Base-by-base conservation (phyloP, 495 filamentous ascomycete species). In the Xylaria sp. region DNA sequence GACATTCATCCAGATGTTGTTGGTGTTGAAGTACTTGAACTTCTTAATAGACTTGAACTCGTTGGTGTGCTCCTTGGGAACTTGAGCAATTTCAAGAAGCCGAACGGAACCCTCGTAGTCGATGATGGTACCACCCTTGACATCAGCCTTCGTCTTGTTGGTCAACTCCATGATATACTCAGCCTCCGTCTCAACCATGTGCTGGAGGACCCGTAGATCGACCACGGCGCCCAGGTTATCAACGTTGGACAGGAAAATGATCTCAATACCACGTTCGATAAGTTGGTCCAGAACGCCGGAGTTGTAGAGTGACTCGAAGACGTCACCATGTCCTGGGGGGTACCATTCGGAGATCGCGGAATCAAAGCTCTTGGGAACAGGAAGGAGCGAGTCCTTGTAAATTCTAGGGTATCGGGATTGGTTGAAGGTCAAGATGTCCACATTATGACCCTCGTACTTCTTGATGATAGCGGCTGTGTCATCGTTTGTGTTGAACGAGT, bases 11-110 rank as follows among this genome's bases (percentile, higher is more conserved):
- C 96, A 99, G 85, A 99, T 97, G 89, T 99, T 99, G 92, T 99
- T 99, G 84, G 96, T 99, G 90, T 99, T 99, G 91, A 99, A 99
- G 90, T 99, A 99, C 88, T 97, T 98, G 91, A 99, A 99, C 88
- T 99, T 99, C 92, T 98, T 99, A 87, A 99, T 99, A 61, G 96
- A 98, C 91, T 99, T 99, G 93, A 99, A 99, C 85, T 99, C 96
- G 85, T 99, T 98, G 78, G 93, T 92, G 85, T 99, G 95, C 85
- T 98, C 94, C 89, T 97, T 98, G 84, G 97, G 96, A n/a, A 99
- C 96, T 85, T 99, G 96, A 15, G 96, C 96, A 74, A 99, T 97
- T 88, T 99, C 96, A 44, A 99, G 90, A 48, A 99, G 91, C 77
- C 96, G 94, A 74, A 94, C 96, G 71, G 92, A 93, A 76, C 94